These are phyloP conservation scores for Graphiopsis chlorocephala DNA, from an alignment of 2,329 filamentous ascomycete species.

Conservation along the genomic window DNA sequence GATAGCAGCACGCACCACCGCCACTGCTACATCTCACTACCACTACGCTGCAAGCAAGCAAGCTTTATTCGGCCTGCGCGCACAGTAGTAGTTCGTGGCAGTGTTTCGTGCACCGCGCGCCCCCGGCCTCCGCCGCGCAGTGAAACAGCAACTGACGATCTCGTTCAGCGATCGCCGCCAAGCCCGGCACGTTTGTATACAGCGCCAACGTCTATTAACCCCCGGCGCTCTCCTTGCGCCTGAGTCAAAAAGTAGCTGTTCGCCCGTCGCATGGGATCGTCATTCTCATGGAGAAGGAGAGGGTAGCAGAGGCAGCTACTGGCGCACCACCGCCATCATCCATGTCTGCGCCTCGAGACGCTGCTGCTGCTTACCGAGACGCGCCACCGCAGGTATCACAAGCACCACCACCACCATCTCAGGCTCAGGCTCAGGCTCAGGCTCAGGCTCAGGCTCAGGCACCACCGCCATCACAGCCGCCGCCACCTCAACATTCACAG, in stretches of 20 bases:
- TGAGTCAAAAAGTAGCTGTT: neutral
- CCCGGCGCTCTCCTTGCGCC: neutral
- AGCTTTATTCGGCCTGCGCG: neutral
- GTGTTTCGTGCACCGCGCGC: neutral
- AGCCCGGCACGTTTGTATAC: slow-evolving; percentile 11
- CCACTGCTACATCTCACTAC: neutral
- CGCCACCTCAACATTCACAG: slow-evolving; percentile 7
- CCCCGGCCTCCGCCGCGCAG: neutral
- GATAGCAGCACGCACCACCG: neutral
- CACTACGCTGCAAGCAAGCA: neutral
- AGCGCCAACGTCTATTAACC: slow-evolving; percentile 6
- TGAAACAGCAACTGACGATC: slow-evolving; percentile 15
- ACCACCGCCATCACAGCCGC: neutral
- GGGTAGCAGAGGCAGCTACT: slow-evolving; percentile 10
- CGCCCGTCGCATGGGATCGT: slow-evolving; percentile 12
- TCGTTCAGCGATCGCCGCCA: slow-evolving; percentile 14
- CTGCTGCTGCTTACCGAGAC: slow-evolving; percentile 3
- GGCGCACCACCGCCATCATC: neutral
- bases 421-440: neutral
- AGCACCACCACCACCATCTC: neutral
- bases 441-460: neutral
- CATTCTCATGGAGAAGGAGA: slow-evolving; percentile 14
- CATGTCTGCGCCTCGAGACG: slow-evolving; percentile 11
- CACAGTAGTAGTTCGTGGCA: neutral
- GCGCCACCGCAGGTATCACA: neutral